Evolutionary conservation across 805 yeast species (phyloP).

Genomic region (Ogataea trehaloabstinens): DNA sequence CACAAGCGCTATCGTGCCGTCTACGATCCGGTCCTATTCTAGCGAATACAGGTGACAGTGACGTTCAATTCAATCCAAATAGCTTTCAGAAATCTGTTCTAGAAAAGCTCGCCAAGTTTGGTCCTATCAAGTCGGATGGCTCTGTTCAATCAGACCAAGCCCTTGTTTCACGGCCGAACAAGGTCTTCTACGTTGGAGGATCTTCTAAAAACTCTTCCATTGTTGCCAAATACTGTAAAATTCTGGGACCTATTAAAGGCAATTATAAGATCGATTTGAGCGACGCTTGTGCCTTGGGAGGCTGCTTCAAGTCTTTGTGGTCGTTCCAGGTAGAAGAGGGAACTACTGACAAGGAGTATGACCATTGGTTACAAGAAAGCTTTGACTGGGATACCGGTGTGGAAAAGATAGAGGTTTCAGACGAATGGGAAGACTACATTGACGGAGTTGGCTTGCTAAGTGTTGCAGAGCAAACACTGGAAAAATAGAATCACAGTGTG

Average conservation of each 20-base stretch:
- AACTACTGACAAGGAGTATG: slow-evolving; percentile 32
- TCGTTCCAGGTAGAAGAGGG: slow-evolving; percentile 39
- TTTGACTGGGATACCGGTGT: slow-evolving; percentile 48
- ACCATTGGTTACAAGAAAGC: slow-evolving; percentile 43
- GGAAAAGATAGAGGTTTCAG: slow-evolving; percentile 38
- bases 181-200: slow-evolving; percentile 84
- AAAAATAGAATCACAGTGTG: no score
- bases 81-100: slow-evolving; percentile 19
- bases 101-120: slow-evolving; percentile 33
- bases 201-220: slow-evolving; percentile 72
- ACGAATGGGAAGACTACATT: slow-evolving; percentile 48
- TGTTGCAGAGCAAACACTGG: slow-evolving; percentile 37
- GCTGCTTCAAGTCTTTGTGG: slow-evolving; percentile 86
- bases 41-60: slow-evolving; percentile 29
- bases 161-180: slow-evolving; percentile 56
- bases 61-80: slow-evolving; percentile 2
- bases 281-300: slow-evolving; percentile 91
- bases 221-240: slow-evolving; percentile 63
- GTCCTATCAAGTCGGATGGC: slow-evolving; percentile 49
- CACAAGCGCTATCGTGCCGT: slow-evolving; percentile 84
- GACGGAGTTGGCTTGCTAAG: slow-evolving; percentile 54
- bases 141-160: slow-evolving; percentile 42
- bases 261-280: slow-evolving; percentile 72
- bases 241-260: slow-evolving; percentile 65
- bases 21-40: slow-evolving; percentile 77